Conservation (phyloP, 345 rosid species). For the Eucalyptus polyanthemos region DNA sequence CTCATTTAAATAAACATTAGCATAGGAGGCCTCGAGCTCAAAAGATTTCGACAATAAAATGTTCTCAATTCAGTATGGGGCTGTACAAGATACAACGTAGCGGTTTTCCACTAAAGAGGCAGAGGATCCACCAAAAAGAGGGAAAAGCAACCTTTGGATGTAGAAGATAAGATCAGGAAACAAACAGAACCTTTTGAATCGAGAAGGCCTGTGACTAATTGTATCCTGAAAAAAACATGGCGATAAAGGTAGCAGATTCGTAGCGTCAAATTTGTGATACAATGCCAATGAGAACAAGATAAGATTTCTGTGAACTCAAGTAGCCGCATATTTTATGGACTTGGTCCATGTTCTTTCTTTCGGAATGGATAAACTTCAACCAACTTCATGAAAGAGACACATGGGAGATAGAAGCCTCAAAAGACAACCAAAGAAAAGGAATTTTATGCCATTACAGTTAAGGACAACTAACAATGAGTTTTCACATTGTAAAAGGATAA, state of each 20-base stretch:
- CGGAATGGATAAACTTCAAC: not conserved
- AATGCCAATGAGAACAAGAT: not conserved
- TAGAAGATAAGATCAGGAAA: not conserved
- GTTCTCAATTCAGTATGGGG: not conserved
- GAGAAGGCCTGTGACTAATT: not conserved
- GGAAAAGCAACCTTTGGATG: not conserved
- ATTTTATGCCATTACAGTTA: not conserved
- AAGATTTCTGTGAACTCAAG: not conserved
- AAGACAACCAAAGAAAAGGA: not conserved
- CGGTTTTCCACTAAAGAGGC: not conserved
- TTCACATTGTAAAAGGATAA: not conserved
- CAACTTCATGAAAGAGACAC: not conserved
- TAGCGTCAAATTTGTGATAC: not conserved
- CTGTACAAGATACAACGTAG: not conserved
- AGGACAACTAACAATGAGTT: not conserved
- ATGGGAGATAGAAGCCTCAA: not conserved
- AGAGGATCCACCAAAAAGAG: not conserved
- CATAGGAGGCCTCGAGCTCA: not conserved
- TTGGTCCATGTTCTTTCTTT: not conserved
- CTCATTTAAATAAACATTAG: not conserved
- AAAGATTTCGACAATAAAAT: not conserved
- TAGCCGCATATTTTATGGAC: not conserved
- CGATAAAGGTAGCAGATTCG: not conserved
- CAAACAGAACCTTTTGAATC: not conserved
- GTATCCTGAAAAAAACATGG: not conserved